phyloP scores from a whole-genome alignment of 345 rosid genomes.

The Ceriops decandra region DNA sequence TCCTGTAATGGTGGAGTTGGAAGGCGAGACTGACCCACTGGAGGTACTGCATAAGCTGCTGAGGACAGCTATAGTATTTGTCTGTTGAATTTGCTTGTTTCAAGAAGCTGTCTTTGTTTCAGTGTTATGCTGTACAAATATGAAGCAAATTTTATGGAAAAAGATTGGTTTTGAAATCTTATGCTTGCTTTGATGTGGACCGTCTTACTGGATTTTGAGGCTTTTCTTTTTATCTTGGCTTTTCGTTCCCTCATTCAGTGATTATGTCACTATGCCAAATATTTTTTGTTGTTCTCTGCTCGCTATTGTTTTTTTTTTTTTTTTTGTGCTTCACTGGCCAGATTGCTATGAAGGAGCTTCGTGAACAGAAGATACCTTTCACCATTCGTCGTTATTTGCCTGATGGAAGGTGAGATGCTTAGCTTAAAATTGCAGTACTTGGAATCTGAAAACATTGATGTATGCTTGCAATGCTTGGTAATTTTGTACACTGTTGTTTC shows the following conservation, averaged over 20 bases:
- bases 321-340: slow-evolving; percentile 9
- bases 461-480: neutral
- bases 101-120: neutral
- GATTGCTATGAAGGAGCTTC: slow-evolving; percentile 94
- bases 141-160: neutral
- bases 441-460: neutral
- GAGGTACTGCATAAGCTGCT: slow-evolving; percentile 41
- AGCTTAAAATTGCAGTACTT: neutral
- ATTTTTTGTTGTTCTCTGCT: neutral
- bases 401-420: slow-evolving; percentile 69
- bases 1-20: slow-evolving; percentile 89
- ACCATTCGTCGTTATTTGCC: slow-evolving; percentile 75
- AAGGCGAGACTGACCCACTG: slow-evolving; percentile 85
- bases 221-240: neutral
- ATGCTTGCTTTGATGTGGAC: neutral
- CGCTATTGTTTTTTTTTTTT: too few species aligned
- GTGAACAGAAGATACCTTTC: slow-evolving; percentile 80
- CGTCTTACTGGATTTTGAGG: neutral
- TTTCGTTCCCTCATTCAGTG: too few species aligned
- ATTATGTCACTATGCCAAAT: neutral
- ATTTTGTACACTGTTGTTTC: neutral
- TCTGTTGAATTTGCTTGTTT: neutral
- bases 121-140: neutral
- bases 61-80: neutral
- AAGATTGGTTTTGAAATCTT: neutral